Percentiles rank a stretch among this genome's conserved stretches.
phyloP scores from a whole-genome alignment of 805 yeast species.

The Kazachstania martiniae region DNA sequence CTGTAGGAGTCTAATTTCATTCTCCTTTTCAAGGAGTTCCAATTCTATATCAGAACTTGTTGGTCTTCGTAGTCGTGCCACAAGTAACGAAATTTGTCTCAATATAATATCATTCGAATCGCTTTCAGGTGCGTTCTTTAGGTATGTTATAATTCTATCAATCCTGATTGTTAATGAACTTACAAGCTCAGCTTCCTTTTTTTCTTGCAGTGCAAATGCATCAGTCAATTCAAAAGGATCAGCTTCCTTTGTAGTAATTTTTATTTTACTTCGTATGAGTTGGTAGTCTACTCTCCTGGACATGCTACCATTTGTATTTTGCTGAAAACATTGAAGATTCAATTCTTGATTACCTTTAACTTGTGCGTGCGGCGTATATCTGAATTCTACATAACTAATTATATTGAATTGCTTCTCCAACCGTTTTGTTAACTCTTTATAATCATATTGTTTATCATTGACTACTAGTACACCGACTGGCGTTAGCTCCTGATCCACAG shows the following conservation, averaged over 20 bases:
- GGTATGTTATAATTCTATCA: conserved; percentile 13
- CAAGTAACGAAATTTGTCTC: conserved; percentile 13
- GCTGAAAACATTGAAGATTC: neutral
- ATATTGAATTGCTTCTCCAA: no score
- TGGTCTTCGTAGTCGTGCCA: conserved; percentile 11
- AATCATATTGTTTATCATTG: no score
- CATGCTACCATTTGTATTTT: no score
- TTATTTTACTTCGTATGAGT: no score
- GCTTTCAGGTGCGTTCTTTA: conserved; percentile 3
- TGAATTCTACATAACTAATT: no score
- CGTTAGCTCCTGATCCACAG: no score
- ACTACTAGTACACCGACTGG: no score
- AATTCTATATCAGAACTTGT: conserved; percentile 19
- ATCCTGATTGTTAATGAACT: conserved; percentile 7
- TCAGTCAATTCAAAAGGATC: neutral
- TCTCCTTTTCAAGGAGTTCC: conserved; percentile 16
- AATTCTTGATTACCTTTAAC: no score
- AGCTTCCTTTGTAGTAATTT: no score
- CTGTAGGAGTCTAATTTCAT: conserved; percentile 15
- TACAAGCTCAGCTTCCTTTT: neutral
- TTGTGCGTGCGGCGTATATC: no score
- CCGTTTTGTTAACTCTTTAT: no score
- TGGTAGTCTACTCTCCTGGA: no score
- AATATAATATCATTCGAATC: conserved; percentile 10
- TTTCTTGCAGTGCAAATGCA: conserved; percentile 1